phyloP scores from a whole-genome alignment of 2,329 filamentous ascomycete genomes.

The Ophiostoma sp. region DNA sequence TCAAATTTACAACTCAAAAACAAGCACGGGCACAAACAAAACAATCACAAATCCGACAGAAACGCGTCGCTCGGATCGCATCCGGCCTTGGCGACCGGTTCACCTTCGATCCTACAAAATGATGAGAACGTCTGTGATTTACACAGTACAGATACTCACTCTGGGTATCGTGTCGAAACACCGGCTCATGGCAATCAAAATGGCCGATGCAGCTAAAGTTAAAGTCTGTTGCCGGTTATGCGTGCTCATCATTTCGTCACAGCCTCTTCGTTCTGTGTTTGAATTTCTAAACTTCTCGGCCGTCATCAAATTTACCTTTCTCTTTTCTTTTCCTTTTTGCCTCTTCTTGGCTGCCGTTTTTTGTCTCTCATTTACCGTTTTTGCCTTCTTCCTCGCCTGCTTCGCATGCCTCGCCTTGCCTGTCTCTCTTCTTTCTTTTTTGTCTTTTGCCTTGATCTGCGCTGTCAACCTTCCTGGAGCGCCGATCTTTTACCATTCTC shows the following conservation, averaged over 20 bases:
- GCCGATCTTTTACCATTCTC: neutral
- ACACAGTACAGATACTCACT: neutral
- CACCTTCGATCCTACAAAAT: neutral
- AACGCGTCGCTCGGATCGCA: neutral
- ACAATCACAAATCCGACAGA: neutral
- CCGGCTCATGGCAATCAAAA: neutral
- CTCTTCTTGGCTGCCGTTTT: neutral
- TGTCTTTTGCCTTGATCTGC: neutral
- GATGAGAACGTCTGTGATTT: neutral
- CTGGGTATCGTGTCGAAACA: neutral
- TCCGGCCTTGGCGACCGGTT: neutral
- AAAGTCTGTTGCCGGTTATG: neutral
- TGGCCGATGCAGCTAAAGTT: neutral
- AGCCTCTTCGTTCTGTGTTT: neutral
- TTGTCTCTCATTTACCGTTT: conserved; percentile 1
- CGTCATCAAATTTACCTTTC: neutral
- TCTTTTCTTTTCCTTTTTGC: neutral
- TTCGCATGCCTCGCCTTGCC: neutral
- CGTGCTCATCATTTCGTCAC: neutral
- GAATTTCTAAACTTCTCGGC: neutral
- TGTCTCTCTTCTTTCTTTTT: neutral
- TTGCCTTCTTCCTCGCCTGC: neutral
- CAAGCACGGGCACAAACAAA: neutral
- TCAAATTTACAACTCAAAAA: neutral
- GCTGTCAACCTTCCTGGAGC: neutral